Base-by-base conservation (phyloP, 2,329 filamentous ascomycete species). In the Leptoxyphium fumago region DNA sequence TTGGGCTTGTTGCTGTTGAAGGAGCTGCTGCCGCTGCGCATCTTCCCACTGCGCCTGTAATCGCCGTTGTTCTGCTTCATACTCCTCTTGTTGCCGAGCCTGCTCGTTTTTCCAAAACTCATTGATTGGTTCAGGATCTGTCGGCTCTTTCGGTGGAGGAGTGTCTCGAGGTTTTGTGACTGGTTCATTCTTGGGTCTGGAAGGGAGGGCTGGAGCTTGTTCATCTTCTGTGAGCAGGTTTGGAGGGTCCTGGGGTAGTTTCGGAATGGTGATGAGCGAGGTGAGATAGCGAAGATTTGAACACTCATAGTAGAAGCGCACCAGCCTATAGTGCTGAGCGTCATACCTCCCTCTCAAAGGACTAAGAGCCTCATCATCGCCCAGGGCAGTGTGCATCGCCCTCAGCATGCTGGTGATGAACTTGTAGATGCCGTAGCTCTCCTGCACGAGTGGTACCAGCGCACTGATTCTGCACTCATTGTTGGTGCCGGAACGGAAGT, bases 321-420 rank as follows among this genome's bases (percentile, higher is more conserved):
- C 84, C 13, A 98, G 75, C 14, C 91, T 84, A 69, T 96, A 89
- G 64, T 98, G 91, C 59, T 96, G 91, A 11, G 91, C 87, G 62
- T 95, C 83, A 62, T 96, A 98, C 57, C 89, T 76, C 49, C 81
- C 77, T 45, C 89, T 81, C 6, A 98, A 75, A 1, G 89, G 91
- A 51, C 88, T 82, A 40, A 98, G 73, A 6, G 87, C 89, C 47
- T 95, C 91, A 50, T 93, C 84, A 56, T 98, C 91, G 45, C 91
- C 89, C 10, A 91, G 91, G 40, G 86, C 55, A 0, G 56, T 89
- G 62, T 98, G 89, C 88, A 98, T 95, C 13, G 91, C 91, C 45
- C 91, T 78, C 49, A 98, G 68, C 91, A 98, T 98, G 81, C 91
- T 98, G 0, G 91, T 98, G 52, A 95, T 88, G 63, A 98, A 98